Conservation (phyloP, 2,329 filamentous ascomycete species). For the Aspergillus costaricaensis region DNA sequence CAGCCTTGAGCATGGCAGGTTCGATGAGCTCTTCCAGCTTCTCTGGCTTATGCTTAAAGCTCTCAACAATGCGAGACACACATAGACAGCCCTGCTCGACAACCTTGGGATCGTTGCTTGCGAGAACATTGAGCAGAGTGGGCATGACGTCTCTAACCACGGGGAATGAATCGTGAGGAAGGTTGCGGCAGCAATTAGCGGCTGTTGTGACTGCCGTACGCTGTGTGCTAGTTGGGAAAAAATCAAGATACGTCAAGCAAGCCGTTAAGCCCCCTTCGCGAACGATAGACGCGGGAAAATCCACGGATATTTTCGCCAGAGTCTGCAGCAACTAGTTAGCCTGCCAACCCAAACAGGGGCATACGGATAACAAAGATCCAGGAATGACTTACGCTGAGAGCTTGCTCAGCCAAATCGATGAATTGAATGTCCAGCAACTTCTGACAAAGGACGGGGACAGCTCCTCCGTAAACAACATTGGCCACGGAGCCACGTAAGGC, state of each 20-base stretch:
- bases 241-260: slow-evolving; percentile 94
- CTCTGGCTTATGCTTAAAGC: slow-evolving; percentile 83
- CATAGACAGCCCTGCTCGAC: slow-evolving; percentile 96
- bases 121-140: slow-evolving; percentile 83
- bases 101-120: slow-evolving; percentile 91
- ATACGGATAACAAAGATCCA: background rate
- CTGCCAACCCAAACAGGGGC: background rate
- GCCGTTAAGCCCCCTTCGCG: slow-evolving; percentile 92
- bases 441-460: slow-evolving; percentile 89
- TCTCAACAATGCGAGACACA: slow-evolving; percentile 93
- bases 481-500: slow-evolving; percentile 88
- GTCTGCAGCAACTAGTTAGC: slow-evolving; percentile 55
- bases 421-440: slow-evolving; percentile 95
- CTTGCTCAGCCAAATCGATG: slow-evolving; percentile 96
- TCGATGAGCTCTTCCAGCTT: slow-evolving; percentile 93
- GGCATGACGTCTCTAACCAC: slow-evolving; percentile 97
- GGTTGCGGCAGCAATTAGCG: slow-evolving; percentile 96
- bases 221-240: slow-evolving; percentile 96
- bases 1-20: slow-evolving; percentile 78
- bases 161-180: slow-evolving; percentile 87
- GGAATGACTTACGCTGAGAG: slow-evolving; percentile 66
- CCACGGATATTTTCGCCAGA: slow-evolving; percentile 93
- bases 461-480: slow-evolving; percentile 96
- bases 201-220: slow-evolving; percentile 95
- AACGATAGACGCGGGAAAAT: slow-evolving; percentile 93